Evolutionary conservation across 176 grass and related monocot species (phyloP), one percentile per base, ranked within the genome.

Genomic region (Oryza brachyantha): DNA sequence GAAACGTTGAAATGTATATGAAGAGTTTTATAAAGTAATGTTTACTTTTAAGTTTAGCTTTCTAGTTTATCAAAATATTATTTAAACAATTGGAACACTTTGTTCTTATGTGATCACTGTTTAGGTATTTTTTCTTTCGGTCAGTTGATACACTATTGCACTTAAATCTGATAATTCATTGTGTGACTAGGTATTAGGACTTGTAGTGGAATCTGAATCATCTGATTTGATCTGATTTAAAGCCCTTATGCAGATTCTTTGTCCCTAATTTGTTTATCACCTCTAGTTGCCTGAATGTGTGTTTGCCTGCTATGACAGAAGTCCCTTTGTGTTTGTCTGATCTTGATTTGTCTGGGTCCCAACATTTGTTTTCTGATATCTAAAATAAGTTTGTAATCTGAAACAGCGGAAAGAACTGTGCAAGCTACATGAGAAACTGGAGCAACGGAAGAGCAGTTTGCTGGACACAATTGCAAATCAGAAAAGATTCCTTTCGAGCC

Each of bases 401-500:
- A 77, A 40, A 31, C 80, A 99, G 96, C 79, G 92, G 43, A 99
- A 99, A 78, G 96, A 99, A 37, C 79, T 99, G 48, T 93, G 92
- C 79, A 94, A 93, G 80, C 84, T 85, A 39, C 87, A 95, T 14
- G 92, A 99, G 28, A 87, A 90, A 80, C 64, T 99, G 81, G 92
- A 91, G 82, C 85, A 87, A 31, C 87, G 77, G 38, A 99, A 83
- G 79, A 81, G 73, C 69, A 86, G 66, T 63, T 81, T 99, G 54
- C 41, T 90, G 40, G 88, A 87, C 21, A 95, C 78, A 40, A 95
- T 99, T 78, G 73, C 81, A 71, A 88, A 80, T 71, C 88, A 87
- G 81, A 99, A 93, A 81, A 99, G 71, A 81, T 99, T 99, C 79
- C 96, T 99, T 28, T 95, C 86, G 64, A 99, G 90, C 68, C 87